Base-by-base conservation (phyloP, 345 rosid genomes). In the Bruguiera sexangula region DNA sequence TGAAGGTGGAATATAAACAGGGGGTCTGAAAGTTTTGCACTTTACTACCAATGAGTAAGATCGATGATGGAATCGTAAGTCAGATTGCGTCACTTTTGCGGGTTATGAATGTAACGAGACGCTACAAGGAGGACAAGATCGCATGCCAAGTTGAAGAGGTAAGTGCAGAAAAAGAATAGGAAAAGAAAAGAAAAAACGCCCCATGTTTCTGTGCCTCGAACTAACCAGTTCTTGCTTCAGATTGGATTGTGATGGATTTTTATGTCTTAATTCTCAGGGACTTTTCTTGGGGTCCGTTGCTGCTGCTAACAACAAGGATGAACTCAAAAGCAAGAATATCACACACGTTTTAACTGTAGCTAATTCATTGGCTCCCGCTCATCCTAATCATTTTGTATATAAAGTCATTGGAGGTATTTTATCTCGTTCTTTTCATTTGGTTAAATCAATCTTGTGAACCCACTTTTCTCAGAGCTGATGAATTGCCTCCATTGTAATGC, bases 301-400 rank as follows among this genome's bases (percentile, higher is more conserved):
- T 67, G 91, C 84, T 63, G 91, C 98, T 19, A 46, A 8, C 55
- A 80, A 90, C 50, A 88, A 79, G 76, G 84, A 79, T 67, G 68
- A 36, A 58, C 80, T 92, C 37, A 88, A 83, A 81, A 79, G 78
- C 69, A 81, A 68, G 24, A 91, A 90, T 55, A 66, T 93, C 39
- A 88, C 89, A 21, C 96, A 87, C 76, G 66, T 93, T 24, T 77
- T 90, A 76, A 89, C 93, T 3, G 80, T 93, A 53, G 93, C 96
- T 69, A 75, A 80, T 63, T 78, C 92, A 2, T 31, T 87, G 36
- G 15, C 76, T n/a, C 92, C 90, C 69, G 75, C 83, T 52, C 62
- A 80, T 74, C 89, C 88, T 5, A 67, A 70, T 74, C 93, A 90
- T 66, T 90, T 93, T 75, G 85, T 73, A 2, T 89, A 90, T 65